Evolutionary conservation across 164 flowering plant genomes (phyloP), one percentile per base, ranked within the genome.

Genomic region (grape (Vitis vinifera)): DNA sequence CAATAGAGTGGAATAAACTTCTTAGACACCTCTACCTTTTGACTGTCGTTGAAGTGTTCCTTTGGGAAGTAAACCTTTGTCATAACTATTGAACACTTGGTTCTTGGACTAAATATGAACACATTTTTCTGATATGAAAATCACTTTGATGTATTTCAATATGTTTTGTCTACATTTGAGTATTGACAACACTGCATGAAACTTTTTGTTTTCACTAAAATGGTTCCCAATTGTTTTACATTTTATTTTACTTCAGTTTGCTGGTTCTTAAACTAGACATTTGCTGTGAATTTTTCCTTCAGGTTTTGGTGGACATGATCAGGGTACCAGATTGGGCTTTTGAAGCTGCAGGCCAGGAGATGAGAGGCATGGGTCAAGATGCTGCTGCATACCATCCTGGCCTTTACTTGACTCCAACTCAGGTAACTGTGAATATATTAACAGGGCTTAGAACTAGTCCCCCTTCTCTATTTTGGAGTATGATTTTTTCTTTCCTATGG

Each of bases 291-390:
- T 6, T 16, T 47, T 12, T 27, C 4, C 52, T 27, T 16, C 85
- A 94, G 99, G 91, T 94, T 62, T 71, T 93, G 75, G 89, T 96
- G 70, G 98, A 96, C 82, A 85, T 96, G 98, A 73, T 96, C 51
- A 86, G 97, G 15, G 97, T 93, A 14, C 99, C 99, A 9, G 95
- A 89, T 69, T 93, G 98, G 99, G 97, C 98, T 68, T 89, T 93
- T 84, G 98, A 93, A 87, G 97, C 97, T 74, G 98, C 97, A 58
- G 97, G 97, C 66, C 98, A 88, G 76, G 99, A 93, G 77, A 72
- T 92, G 91, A 90, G 97, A 85, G 92, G 82, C 61, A 89, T 96
- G 93, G 97, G 95, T 55, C 99, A 91, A 81, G 99, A 96, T 81
- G 76, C 95, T 51, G 87, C 92, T 73, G 77, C 91, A 27, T 96